A percentile compares a stretch with the other conserved stretches of the same genome.
phyloP scores from a whole-genome alignment of 352 stramenopile species.

The Phytophthora quininea region DNA sequence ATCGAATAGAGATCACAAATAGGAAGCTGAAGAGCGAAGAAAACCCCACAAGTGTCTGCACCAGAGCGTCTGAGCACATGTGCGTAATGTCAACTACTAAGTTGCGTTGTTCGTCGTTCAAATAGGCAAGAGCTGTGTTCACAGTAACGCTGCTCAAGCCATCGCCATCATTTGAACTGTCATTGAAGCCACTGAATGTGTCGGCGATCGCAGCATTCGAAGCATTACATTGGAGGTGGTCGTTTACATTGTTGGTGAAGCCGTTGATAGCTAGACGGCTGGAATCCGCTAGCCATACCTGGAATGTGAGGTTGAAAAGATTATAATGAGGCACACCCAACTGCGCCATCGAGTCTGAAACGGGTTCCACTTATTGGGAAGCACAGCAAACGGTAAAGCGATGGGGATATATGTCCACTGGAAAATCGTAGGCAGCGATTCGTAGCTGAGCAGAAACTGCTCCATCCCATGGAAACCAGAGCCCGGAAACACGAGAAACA shows the following conservation, averaged over 20 bases:
- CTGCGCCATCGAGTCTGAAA: conserved; percentile 79
- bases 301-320: conserved; percentile 81
- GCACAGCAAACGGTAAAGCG: conserved; percentile 75
- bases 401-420: conserved; percentile 78
- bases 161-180: conserved; percentile 27
- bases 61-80: conserved; percentile 62
- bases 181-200: conserved; percentile 32
- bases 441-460: conserved; percentile 66
- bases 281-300: conserved; percentile 73
- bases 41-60: conserved; percentile 73
- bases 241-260: conserved; percentile 46
- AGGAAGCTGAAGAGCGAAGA: conserved; percentile 82
- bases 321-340: conserved; percentile 78
- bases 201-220: conserved; percentile 28
- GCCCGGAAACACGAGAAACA: conserved; percentile 67
- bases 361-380: conserved; percentile 68
- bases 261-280: conserved; percentile 57
- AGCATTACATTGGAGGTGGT: conserved; percentile 43
- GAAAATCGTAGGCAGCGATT: conserved; percentile 47
- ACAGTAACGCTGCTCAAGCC: conserved; percentile 29
- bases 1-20: conserved; percentile 83
- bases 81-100: conserved; percentile 48
- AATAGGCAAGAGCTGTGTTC: conserved; percentile 28
- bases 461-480: conserved; percentile 71
- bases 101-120: conserved; percentile 40